Evolutionary conservation across 2,329 filamentous ascomycete genomes (phyloP), one percentile per base, ranked within the genome.

Genomic region (Pseudogymnoascus sp.): DNA sequence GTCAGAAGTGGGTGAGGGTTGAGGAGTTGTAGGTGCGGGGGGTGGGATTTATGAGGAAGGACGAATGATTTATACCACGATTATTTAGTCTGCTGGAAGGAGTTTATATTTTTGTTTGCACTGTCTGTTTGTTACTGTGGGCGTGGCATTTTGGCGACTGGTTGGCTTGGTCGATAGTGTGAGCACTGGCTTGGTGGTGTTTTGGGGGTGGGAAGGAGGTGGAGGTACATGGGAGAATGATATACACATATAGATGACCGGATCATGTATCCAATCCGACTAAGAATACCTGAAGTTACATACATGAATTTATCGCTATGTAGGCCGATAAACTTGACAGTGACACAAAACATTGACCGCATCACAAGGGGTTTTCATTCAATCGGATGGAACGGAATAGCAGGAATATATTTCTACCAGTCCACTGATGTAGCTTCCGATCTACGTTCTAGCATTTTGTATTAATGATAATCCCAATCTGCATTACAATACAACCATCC

Each of bases 1-100:
- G 72, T 60, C 70, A 66, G 53, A 62, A 71, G 61, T 72, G 70
- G 71, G 56, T 62, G 6, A 35, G 35, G 47, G n/a, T 56, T 31
- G 14, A 6, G 2, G 47, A 56, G 47, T 56, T 56, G 47, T 56
- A 56, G n/a, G 6, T 56, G 29, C 19, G 1, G 10, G 44, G 24
- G 16, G 13, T 1, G 2, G 47, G 26, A 19, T 56, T 56, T 16
- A 56, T 33, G 47, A 56, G 47, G 47, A 56, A 4, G 47, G n/a
- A 56, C 7, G 47, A 56, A 56, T 13, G 47, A 56, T 56, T 56
- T 56, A 56, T 56, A 56, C 47, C 47, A 33, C 16, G 26, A 56
- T 13, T 11, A 19, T 53, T 31, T 33, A 56, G 47, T 56, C 33
- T 56, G n/a, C 26, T 56, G n/a, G 47, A 14, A 56, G 47, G 47